Percentiles rank a stretch among this genome's conserved stretches.
These are phyloP conservation scores for Eimeria sp. DNA, from an alignment of 169 alveolate species.

Conservation along the genomic window DNA sequence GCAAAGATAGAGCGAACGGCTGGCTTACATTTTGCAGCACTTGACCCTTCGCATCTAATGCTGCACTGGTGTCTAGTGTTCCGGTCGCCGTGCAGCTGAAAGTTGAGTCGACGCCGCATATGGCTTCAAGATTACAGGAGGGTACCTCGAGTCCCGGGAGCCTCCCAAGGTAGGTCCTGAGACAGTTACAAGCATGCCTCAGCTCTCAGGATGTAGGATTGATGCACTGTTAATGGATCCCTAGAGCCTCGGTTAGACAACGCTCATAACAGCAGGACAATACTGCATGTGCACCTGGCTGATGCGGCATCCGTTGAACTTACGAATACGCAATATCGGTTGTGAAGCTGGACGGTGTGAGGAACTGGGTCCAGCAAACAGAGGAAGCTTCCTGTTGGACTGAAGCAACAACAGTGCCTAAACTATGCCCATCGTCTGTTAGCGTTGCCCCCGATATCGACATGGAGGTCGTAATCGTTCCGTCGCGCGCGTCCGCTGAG, in stretches of 20 bases:
- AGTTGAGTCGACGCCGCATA: not conserved
- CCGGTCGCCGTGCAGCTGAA: constrained; percentile 13
- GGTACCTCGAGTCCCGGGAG: constrained; percentile 54
- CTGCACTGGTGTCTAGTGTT: not conserved
- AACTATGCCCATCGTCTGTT: not conserved
- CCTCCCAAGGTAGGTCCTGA: constrained; percentile 54
- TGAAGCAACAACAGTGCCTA: not conserved
- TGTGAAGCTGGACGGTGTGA: not conserved
- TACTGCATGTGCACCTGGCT: not conserved
- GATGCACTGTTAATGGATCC: not conserved
- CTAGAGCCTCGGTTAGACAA: not conserved
- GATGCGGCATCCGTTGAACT: not conserved
- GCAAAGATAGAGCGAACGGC: not conserved
- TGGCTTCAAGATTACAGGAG: not conserved
- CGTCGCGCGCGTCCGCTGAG: not conserved
- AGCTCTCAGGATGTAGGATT: not conserved
- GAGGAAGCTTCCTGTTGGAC: not conserved
- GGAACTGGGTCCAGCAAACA: constrained; percentile 40
- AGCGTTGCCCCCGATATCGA: not conserved
- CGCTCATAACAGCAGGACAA: not conserved
- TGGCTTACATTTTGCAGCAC: not conserved
- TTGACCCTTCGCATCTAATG: constrained; percentile 14
- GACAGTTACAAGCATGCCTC: not conserved
- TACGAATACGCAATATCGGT: not conserved
- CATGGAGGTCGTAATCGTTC: not conserved